These are phyloP conservation scores for Hemileia vastatrix DNA, from an alignment of 1,284 basidiomycete genomes.

Conservation along the genomic window DNA sequence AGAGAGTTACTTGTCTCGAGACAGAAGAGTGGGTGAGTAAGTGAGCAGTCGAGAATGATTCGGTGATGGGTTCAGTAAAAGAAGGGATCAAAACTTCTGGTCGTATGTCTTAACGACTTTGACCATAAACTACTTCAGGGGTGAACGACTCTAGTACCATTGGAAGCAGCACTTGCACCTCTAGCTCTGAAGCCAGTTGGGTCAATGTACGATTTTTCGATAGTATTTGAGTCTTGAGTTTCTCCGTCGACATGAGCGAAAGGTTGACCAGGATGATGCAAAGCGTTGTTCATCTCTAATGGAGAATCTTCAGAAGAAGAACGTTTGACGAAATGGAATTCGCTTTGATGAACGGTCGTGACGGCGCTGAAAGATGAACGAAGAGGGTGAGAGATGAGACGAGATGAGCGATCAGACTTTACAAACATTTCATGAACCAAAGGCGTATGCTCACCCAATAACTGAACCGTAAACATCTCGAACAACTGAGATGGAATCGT, in stretches of 20 bases:
- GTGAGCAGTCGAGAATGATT: too few species aligned
- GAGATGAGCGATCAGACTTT: not conserved
- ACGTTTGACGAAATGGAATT: not conserved
- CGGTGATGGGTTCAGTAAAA: too few species aligned
- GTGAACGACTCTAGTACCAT: not conserved
- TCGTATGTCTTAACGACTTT: too few species aligned
- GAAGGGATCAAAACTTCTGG: too few species aligned
- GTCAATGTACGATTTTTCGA: not conserved
- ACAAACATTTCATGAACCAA: too few species aligned
- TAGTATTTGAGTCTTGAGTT: not conserved
- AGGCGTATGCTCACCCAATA: conserved; percentile 1
- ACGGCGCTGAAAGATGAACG: not conserved
- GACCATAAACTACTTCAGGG: too few species aligned
- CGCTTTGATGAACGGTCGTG: not conserved
- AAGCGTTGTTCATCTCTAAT: not conserved
- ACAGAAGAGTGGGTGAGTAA: too few species aligned
- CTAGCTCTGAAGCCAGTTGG: not conserved
- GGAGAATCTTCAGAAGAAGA: not conserved
- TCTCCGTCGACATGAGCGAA: not conserved
- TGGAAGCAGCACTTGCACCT: not conserved
- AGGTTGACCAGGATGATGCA: not conserved
- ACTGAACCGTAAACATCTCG: too few species aligned
- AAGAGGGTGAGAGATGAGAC: not conserved
- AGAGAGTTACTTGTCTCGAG: too few species aligned
- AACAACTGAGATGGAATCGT: too few species aligned